Base-by-base conservation (phyloP, 345 rosid species). In the Sisymbrium altissimum region DNA sequence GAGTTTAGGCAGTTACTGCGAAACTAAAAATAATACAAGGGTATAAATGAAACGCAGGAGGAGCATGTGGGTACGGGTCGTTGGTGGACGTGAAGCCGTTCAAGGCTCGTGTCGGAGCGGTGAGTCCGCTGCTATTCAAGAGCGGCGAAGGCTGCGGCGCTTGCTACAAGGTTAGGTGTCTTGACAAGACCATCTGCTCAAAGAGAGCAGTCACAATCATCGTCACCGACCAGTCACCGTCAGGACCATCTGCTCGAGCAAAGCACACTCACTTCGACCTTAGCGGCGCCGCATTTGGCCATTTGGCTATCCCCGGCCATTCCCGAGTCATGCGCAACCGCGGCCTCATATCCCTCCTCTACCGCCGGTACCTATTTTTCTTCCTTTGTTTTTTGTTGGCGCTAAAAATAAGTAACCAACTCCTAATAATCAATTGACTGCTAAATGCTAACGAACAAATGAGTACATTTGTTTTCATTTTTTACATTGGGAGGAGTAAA, bases 201-300 rank as follows among this genome's bases (percentile, higher is more conserved):
- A 77, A 88, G 63, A 81, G 90, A 74, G 88, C 97, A 0, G 97
- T 92, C 67, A 94, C 99, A n/a, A 79, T 92, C 52, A 94, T 94
- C 48, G 93, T 87, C 21, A 94, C 92, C 2, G 98, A 94, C 77
- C 95, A 89, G 97, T 77, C 98, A 86, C 2, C 95, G 79, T 2
- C 91, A 85, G 4, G 78, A 39, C 74, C 63, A 81, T 83, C 76
- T 89, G 97, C 80, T 60, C 85, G 50, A 79, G 77, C 78, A 15
- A 86, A 90, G 2, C 84, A 79, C 71, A 75, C 86, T 65, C 99
- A 95, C 76, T 95, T 92, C 79, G 97, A 92, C 80, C 91, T 92
- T 49, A 94, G 99, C 7, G 99, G 97, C 43, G 96, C 99, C 2
- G 99, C 97, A 19, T 94, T 94, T 70, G 97, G 99, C 11, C 92